Evolutionary conservation across 2,329 filamentous ascomycete genomes (phyloP).

Genomic region (Exophiala viscosa): DNA sequence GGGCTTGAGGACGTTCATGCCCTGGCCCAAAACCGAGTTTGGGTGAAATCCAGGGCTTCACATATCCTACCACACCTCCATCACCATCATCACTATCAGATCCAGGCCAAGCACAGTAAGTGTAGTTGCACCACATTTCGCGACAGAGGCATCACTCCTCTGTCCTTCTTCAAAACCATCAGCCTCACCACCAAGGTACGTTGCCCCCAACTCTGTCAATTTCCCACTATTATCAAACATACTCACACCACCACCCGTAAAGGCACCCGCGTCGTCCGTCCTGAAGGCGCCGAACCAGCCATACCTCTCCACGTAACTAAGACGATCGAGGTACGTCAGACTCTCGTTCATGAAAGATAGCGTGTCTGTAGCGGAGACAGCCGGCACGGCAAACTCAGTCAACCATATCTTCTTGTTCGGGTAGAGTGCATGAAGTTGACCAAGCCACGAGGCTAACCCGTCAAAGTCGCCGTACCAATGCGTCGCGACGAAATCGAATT

Average conservation of each 20-base stretch:
- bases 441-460: slow-evolving; percentile 36
- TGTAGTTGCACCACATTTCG: not conserved
- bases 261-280: slow-evolving; percentile 66
- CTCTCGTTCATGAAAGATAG: slow-evolving; percentile 67
- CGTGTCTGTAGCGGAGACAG: slow-evolving; percentile 53
- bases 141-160: not conserved
- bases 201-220: slow-evolving; percentile 71
- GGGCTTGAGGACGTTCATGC: too few species aligned
- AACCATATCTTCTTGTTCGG: slow-evolving; percentile 67
- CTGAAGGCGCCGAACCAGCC: slow-evolving; percentile 75
- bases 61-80: not conserved
- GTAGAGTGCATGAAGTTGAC: slow-evolving; percentile 31
- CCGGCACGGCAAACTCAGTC: slow-evolving; percentile 67
- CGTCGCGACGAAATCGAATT: slow-evolving; percentile 49
- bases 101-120: not conserved
- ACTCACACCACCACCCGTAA: slow-evolving; percentile 68
- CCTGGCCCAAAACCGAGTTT: too few species aligned
- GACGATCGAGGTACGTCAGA: slow-evolving; percentile 62
- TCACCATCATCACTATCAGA: not conserved
- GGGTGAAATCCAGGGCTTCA: too few species aligned
- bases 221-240: slow-evolving; percentile 56
- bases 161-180: slow-evolving; percentile 56
- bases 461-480: slow-evolving; percentile 47
- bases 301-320: slow-evolving; percentile 54
- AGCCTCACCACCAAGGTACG: slow-evolving; percentile 68